phyloP scores from a whole-genome alignment of 169 alveolate genomes.

The Plasmodium gaboni region DNA sequence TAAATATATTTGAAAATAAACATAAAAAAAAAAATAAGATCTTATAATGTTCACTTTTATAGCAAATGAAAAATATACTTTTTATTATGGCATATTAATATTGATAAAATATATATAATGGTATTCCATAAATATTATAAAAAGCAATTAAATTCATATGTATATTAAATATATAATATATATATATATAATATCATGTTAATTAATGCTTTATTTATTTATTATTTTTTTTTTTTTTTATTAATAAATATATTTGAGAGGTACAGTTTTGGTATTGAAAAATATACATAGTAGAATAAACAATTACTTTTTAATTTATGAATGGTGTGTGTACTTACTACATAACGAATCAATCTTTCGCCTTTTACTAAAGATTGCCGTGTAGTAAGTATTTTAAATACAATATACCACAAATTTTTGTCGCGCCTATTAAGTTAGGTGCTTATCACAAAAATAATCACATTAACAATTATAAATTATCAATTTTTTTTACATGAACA shows the following conservation, averaged over 20 bases:
- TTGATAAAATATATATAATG: no score
- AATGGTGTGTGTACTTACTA: slow-evolving; percentile 74
- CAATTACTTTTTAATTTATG: no score
- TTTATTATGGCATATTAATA: no score
- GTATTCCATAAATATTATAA: neutral
- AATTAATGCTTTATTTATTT: no score
- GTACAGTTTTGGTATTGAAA: slow-evolving; percentile 58
- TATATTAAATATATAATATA: neutral
- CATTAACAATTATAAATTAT: slow-evolving; percentile 42
- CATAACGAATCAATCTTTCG: slow-evolving; percentile 96
- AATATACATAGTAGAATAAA: slow-evolving; percentile 24
- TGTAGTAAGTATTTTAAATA: slow-evolving; percentile 89
- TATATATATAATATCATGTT: neutral
- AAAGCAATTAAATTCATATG: neutral
- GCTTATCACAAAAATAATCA: neutral
- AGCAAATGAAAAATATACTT: no score
- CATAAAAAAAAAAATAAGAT: no score
- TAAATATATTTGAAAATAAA: no score
- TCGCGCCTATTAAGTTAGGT: slow-evolving; percentile 77
- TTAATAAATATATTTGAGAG: slow-evolving; percentile 23
- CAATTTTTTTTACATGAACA: slow-evolving; percentile 31
- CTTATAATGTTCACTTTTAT: no score
- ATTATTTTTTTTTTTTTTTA: neutral
- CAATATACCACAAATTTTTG: slow-evolving; percentile 82
- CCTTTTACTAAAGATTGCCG: slow-evolving; percentile 99